Conservation (phyloP, 495 filamentous ascomycete species). For the Annulohypoxylon maeteangense region DNA sequence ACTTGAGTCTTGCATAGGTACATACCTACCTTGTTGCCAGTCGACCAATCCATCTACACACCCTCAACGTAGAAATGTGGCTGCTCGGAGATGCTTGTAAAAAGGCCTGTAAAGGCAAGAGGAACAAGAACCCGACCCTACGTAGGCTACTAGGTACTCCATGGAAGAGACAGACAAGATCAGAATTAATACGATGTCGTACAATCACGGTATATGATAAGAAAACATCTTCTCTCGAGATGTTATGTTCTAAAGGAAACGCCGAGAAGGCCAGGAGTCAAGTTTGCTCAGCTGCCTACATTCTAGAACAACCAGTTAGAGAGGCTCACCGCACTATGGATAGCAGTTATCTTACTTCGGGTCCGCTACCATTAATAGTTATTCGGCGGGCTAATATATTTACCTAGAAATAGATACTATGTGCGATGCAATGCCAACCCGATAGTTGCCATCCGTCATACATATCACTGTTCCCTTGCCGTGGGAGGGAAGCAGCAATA, state of each 20-base stretch:
- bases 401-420: conserved; percentile 7
- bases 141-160: background rate
- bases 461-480: conserved; percentile 19
- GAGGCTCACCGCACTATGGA: conserved; percentile 9
- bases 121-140: conserved; percentile 12
- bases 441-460: conserved; percentile 27
- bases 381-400: conserved; percentile 17
- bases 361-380: conserved; percentile 19
- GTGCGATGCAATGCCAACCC: conserved; percentile 27
- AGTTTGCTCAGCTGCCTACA: background rate
- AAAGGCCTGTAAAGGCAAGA: background rate
- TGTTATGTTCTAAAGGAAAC: background rate
- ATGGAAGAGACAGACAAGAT: conserved; percentile 1
- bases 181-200: background rate
- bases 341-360: conserved; percentile 18
- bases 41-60: conserved; percentile 23
- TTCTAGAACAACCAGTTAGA: background rate
- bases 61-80: conserved; percentile 33
- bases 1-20: no score
- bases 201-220: background rate
- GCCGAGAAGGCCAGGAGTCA: conserved; percentile 8
- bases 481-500: conserved; percentile 32
- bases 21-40: background rate
- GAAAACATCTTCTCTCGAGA: conserved; percentile 1
- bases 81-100: conserved; percentile 26